Evolutionary conservation across 768 basidiomycete genomes (phyloP).

Genomic region (Leucosporidium yakuticum): DNA sequence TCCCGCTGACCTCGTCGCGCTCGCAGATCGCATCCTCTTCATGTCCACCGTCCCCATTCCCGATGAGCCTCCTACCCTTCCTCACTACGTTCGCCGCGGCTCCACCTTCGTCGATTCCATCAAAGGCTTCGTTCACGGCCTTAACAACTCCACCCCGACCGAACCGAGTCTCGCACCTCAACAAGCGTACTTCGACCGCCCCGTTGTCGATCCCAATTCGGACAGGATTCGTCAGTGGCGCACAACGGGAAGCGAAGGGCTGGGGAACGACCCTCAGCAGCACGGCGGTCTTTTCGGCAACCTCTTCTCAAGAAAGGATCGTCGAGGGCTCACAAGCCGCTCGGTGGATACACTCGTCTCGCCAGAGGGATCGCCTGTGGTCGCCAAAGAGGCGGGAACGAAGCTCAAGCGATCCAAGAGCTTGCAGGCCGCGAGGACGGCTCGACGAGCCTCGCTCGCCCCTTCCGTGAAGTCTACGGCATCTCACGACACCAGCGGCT

Average conservation of each 20-base stretch:
- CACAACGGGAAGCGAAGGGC: neutral
- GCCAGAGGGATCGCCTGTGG: no score
- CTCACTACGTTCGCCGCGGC: slow-evolving; percentile 4
- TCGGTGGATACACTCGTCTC: no score
- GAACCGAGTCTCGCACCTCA: neutral
- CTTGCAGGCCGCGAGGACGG: no score
- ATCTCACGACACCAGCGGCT: slow-evolving; percentile 4
- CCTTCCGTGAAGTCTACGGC: neutral
- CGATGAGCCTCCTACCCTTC: neutral
- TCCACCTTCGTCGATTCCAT: slow-evolving; percentile 12
- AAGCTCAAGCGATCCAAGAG: no score
- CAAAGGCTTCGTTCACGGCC: neutral
- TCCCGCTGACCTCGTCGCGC: neutral
- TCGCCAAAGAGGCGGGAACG: no score
- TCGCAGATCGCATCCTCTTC: slow-evolving; percentile 37
- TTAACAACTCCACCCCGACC: neutral
- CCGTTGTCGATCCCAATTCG: neutral
- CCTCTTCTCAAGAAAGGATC: no score
- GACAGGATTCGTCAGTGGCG: neutral
- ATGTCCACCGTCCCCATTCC: slow-evolving; percentile 16
- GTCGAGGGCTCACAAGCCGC: no score
- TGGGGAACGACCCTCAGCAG: neutral
- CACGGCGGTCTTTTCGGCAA: no score
- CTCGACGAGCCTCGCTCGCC: neutral
- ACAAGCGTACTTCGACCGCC: neutral